These are phyloP conservation scores for Pythium scleroteichum DNA, from an alignment of 352 stramenopile species.

Conservation along the genomic window DNA sequence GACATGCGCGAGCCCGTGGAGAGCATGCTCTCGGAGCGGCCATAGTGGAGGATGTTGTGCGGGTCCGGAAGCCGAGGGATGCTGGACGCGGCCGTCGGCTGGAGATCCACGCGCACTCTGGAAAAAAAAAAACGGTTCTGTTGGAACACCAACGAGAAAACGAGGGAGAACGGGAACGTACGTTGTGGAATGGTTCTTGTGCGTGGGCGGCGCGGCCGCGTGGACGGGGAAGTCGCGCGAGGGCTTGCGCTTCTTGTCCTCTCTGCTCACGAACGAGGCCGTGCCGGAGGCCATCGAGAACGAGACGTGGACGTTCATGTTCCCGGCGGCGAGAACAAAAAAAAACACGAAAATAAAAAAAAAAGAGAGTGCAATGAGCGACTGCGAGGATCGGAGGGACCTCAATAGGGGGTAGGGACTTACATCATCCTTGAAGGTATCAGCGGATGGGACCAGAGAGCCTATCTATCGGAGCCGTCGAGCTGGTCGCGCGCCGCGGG, in stretches of 20 bases:
- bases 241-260: slow-evolving; percentile 86
- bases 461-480: too few relatives aligned
- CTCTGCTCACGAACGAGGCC: slow-evolving; percentile 31
- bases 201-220: slow-evolving; percentile 53
- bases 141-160: background rate
- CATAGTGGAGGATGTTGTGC: slow-evolving; percentile 74
- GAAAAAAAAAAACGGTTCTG: background rate
- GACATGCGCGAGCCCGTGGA: slow-evolving; percentile 42
- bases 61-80: slow-evolving; percentile 79
- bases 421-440: slow-evolving; percentile 29
- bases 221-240: slow-evolving; percentile 77
- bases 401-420: slow-evolving; percentile 10
- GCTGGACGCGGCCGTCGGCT: slow-evolving; percentile 35
- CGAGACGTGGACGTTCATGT: slow-evolving; percentile 24
- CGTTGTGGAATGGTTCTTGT: slow-evolving; percentile 42
- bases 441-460: slow-evolving; percentile 5
- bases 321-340: background rate
- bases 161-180: slow-evolving; percentile 12
- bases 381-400: background rate
- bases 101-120: slow-evolving; percentile 57
- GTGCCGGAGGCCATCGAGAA: slow-evolving; percentile 20
- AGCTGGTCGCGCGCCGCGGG: too few relatives aligned
- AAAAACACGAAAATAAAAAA: background rate
- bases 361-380: slow-evolving; percentile 12
- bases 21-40: slow-evolving; percentile 30